A percentile compares a stretch with the other conserved stretches of the same genome.
Conservation (phyloP, 164 flowering plant species). For the Stephania japonica region DNA sequence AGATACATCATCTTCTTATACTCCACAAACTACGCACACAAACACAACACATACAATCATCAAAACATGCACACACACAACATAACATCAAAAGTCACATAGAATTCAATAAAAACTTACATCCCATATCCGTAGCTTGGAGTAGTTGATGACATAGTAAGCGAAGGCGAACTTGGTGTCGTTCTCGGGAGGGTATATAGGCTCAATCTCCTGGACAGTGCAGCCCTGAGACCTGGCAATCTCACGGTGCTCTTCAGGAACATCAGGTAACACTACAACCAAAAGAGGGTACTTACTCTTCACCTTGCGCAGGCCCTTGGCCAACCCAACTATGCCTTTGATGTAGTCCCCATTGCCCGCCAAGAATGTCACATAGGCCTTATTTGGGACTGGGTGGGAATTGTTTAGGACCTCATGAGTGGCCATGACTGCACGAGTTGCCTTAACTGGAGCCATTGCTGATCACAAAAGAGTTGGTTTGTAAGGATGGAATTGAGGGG, state of each 20-base stretch:
- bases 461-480: background rate
- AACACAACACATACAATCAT: background rate
- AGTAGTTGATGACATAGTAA: slow-evolving; percentile 64
- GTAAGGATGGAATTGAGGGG: background rate
- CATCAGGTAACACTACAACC: slow-evolving; percentile 57
- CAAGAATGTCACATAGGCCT: slow-evolving; percentile 54
- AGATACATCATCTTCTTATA: slow-evolving; percentile 59
- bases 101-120: slow-evolving; percentile 27
- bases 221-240: slow-evolving; percentile 54
- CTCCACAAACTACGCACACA: slow-evolving; percentile 38
- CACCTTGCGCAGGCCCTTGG: slow-evolving; percentile 51
- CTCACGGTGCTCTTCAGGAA: slow-evolving; percentile 55
- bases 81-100: no score
- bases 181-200: slow-evolving; percentile 53
- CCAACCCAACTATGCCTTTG: slow-evolving; percentile 58
- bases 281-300: slow-evolving; percentile 51
- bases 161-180: slow-evolving; percentile 52
- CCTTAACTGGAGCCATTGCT: slow-evolving; percentile 37
- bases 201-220: slow-evolving; percentile 53
- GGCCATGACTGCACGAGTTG: no score
- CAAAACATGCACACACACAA: background rate
- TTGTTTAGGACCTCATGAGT: background rate
- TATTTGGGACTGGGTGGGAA: slow-evolving; percentile 18
- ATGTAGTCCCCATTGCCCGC: slow-evolving; percentile 62
- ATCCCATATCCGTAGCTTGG: slow-evolving; percentile 62